Percentiles rank a stretch among this genome's conserved stretches.
These are phyloP conservation scores for Trametes sanguinea DNA, from an alignment of 768 basidiomycete genomes.

Conservation along the genomic window DNA sequence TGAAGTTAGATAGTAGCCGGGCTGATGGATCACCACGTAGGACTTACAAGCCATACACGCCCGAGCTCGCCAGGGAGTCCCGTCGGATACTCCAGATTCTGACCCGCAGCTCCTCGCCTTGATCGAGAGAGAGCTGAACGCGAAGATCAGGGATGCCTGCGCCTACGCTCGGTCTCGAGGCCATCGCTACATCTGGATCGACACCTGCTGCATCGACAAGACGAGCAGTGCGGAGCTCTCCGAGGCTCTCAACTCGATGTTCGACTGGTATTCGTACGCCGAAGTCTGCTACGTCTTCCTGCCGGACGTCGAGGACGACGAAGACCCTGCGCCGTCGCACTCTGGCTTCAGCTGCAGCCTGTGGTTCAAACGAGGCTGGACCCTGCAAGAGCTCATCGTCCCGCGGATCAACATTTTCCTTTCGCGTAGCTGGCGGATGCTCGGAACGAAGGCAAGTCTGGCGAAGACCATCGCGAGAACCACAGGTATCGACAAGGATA, in stretches of 20 bases:
- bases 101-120: too few species aligned
- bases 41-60: too few species aligned
- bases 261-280: conserved; percentile 6
- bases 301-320: conserved; percentile 5
- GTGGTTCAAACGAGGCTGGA: conserved; percentile 12
- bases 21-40: too few species aligned
- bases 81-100: too few species aligned
- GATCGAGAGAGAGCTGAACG: too few species aligned
- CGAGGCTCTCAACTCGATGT: conserved; percentile 13
- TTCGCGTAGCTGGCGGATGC: background rate
- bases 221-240: conserved; percentile 16
- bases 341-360: conserved; percentile 3
- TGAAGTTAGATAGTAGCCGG: too few species aligned
- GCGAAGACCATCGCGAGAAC: background rate
- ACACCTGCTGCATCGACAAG: conserved; percentile 17
- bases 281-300: conserved; percentile 8
- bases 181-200: background rate
- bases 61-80: too few species aligned
- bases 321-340: background rate
- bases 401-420: background rate
- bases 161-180: background rate
- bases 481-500: background rate
- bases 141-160: background rate
- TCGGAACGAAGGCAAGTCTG: conserved; percentile 4
- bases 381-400: conserved; percentile 12